Percentiles rank a stretch among this genome's conserved stretches.
These are phyloP conservation scores for Penicillium steckii DNA, from an alignment of 495 filamentous ascomycete genomes.

Conservation along the genomic window DNA sequence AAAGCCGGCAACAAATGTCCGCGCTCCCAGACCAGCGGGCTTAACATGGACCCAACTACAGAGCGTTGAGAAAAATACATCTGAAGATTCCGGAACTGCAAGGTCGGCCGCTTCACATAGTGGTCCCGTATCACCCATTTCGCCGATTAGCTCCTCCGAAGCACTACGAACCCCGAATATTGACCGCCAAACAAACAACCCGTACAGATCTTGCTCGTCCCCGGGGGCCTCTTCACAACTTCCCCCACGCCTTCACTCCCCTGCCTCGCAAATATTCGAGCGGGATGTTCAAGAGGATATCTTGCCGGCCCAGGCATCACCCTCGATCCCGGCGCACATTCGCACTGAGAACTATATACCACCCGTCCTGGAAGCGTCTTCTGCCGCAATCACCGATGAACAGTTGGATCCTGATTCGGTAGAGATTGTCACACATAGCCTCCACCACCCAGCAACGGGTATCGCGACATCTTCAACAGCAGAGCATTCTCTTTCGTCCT, in stretches of 20 bases:
- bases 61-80: conserved; percentile 10
- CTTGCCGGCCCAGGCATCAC: conserved; percentile 51
- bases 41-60: conserved; percentile 16
- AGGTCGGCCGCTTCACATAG: conserved; percentile 9
- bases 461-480: conserved; percentile 50
- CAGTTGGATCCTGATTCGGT: conserved; percentile 59
- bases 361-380: conserved; percentile 83
- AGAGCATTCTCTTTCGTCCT: conserved; percentile 32
- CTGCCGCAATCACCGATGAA: conserved; percentile 79
- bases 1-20: conserved; percentile 5
- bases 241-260: conserved; percentile 61
- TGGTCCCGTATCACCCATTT: conserved; percentile 20
- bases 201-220: conserved; percentile 40
- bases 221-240: conserved; percentile 49
- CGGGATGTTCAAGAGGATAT: conserved; percentile 83
- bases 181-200: conserved; percentile 37
- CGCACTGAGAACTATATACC: conserved; percentile 91
- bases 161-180: conserved; percentile 22
- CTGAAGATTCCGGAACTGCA: background rate
- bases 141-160: conserved; percentile 42
- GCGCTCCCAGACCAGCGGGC: conserved; percentile 21
- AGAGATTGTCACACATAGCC: conserved; percentile 80
- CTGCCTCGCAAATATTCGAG: conserved; percentile 87
- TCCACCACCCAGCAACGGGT: conserved; percentile 73
- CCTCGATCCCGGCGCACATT: conserved; percentile 84